phyloP scores from a whole-genome alignment of 768 basidiomycete genomes.

The Termitomyces sp. region DNA sequence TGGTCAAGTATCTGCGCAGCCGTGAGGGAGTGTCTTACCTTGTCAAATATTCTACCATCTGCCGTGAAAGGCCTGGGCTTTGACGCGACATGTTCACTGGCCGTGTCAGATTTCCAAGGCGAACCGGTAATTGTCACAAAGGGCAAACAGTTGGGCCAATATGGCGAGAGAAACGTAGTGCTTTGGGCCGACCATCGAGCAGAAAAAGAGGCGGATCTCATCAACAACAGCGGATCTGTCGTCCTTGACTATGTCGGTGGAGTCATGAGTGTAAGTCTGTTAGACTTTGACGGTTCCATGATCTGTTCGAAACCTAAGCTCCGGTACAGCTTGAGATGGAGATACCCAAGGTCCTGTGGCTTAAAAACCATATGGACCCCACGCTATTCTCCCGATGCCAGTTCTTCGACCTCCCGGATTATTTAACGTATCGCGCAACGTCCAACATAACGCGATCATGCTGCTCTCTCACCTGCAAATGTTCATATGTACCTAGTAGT shows the following conservation, averaged over 20 bases:
- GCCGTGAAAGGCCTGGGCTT: constrained; percentile 86
- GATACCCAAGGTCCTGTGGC: constrained; percentile 95
- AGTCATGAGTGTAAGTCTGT: constrained; percentile 60
- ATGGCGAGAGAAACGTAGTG: constrained; percentile 76
- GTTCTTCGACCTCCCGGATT: constrained; percentile 93
- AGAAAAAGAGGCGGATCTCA: constrained; percentile 74
- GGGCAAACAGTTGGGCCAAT: constrained; percentile 54
- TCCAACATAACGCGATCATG: constrained; percentile 67
- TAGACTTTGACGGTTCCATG: neutral
- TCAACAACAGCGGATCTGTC: constrained; percentile 79
- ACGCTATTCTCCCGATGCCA: constrained; percentile 69
- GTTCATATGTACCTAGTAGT: constrained; percentile 77
- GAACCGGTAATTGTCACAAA: constrained; percentile 71
- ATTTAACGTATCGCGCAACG: constrained; percentile 91
- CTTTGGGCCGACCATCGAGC: constrained; percentile 98
- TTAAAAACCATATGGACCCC: constrained; percentile 81
- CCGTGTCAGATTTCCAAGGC: constrained; percentile 74
- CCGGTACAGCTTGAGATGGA: constrained; percentile 87
- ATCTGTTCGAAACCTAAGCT: neutral
- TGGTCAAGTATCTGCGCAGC: constrained; percentile 67
- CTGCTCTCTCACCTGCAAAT: constrained; percentile 96
- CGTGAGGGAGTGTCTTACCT: constrained; percentile 56
- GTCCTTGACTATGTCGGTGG: constrained; percentile 96
- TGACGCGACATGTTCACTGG: constrained; percentile 95
- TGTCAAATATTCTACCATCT: constrained; percentile 47